These are phyloP conservation scores for Paecilomyces sp. DNA, from an alignment of 2,329 filamentous ascomycete genomes.

Conservation along the genomic window DNA sequence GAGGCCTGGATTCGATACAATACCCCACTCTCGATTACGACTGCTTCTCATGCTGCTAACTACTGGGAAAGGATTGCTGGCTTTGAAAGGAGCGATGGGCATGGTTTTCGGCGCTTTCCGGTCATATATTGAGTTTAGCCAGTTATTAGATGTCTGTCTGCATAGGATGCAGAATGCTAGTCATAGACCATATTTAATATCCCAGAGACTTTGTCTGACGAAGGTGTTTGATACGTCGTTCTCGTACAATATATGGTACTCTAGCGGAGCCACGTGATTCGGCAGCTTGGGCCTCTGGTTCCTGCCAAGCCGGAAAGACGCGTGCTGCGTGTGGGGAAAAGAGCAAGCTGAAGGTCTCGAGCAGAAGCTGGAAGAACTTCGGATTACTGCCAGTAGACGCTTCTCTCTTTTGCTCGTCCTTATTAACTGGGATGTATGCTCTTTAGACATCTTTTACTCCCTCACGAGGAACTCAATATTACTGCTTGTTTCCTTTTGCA, in stretches of 20 bases:
- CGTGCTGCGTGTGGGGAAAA: background rate
- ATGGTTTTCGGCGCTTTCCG: background rate
- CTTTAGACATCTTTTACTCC: background rate
- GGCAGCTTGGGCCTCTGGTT: background rate
- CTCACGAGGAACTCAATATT: background rate
- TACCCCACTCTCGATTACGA: constrained; percentile 1
- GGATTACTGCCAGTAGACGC: background rate
- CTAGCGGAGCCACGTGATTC: background rate
- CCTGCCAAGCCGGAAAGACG: background rate
- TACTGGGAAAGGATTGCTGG: background rate
- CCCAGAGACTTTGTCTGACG: background rate
- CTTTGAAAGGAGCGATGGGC: background rate
- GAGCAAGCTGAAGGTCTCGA: background rate
- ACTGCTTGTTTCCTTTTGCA: background rate
- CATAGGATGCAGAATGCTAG: background rate
- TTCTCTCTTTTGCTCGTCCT: background rate
- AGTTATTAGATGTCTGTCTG: background rate
- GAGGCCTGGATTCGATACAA: background rate
- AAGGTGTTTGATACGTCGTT: no score
- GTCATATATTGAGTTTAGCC: background rate
- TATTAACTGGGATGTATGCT: background rate
- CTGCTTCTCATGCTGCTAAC: background rate
- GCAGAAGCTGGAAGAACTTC: background rate
- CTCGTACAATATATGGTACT: no score
- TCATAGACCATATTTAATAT: background rate